These are phyloP conservation scores for Sisymbrium irio DNA, from an alignment of 345 rosid genomes.

Conservation along the genomic window DNA sequence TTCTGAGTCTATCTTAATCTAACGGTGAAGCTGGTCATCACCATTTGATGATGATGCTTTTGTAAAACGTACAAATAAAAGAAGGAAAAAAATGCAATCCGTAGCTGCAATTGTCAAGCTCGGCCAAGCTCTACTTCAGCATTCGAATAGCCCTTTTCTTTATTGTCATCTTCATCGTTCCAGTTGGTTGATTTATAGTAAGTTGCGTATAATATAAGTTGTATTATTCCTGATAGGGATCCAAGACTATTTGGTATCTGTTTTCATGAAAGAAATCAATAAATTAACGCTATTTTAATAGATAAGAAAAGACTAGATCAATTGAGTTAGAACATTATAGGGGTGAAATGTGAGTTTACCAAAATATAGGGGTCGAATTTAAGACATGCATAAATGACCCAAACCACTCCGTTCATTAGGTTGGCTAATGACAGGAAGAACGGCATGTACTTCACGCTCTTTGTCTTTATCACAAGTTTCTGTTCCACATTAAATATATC, in stretches of 20 bases:
- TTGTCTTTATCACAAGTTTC: slow-evolving; percentile 61
- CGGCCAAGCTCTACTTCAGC: slow-evolving; percentile 36
- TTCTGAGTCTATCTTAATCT: slow-evolving; percentile 16
- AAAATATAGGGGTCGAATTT: slow-evolving; percentile 55
- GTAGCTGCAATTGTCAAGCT: slow-evolving; percentile 20
- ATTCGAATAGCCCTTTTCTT: background rate
- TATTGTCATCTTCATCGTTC: slow-evolving; percentile 41
- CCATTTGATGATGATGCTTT: background rate
- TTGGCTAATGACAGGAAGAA: slow-evolving; percentile 52
- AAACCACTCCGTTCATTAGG: slow-evolving; percentile 52
- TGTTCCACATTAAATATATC: slow-evolving; percentile 29
- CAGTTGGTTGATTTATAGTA: slow-evolving; percentile 47
- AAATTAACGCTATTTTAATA: background rate
- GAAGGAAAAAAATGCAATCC: background rate
- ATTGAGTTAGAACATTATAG: background rate
- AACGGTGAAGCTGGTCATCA: slow-evolving; percentile 1
- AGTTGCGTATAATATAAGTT: slow-evolving; percentile 42
- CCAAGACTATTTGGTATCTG: slow-evolving; percentile 57
- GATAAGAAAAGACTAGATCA: background rate
- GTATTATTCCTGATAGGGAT: slow-evolving; percentile 48
- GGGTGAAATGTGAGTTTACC: slow-evolving; percentile 33
- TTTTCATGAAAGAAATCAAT: background rate
- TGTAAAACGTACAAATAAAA: background rate
- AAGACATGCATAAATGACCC: slow-evolving; percentile 57
- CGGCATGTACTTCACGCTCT: slow-evolving; percentile 93